Base-by-base conservation (phyloP, 192 early-diverging fungal species). In the Chytriomyces hyalinus region DNA sequence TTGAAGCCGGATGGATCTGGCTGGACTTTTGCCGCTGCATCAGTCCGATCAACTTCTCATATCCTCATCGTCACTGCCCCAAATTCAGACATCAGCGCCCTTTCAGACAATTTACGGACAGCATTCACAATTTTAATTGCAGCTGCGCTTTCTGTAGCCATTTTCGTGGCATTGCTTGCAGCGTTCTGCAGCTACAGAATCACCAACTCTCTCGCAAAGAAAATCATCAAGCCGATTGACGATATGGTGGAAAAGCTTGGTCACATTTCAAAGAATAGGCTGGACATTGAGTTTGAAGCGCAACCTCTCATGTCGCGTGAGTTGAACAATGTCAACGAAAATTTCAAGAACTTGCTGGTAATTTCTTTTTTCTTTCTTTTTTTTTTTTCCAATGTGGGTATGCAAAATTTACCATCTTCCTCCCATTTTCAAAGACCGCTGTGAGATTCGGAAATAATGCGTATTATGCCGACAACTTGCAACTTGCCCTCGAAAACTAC, bases 371-470 rank as follows among this genome's bases (percentile, higher is more conserved):
- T 61, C 3, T 3, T 5, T 36, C 0, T 60, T 61, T 53, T n/a
- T 11, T 4, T 61, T 36, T 3, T 5, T 36, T 3, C 36, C 17
- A 0, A 22, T 26, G 10, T 7, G 20, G 43, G 8, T 48, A 20
- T 4, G 49, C 6, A 50, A 9, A 47, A 22, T 2, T 43, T 59
- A 60, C 8, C 26, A 63, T 17, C 44, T 28, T 10, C 24, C 49
- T 24, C 17, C 7, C 22, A 17, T 64, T 64, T 64, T 64, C 26
- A 11, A 17, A 74, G 72, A 78, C 78, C 43, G 81, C 81, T 45
- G 65, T 82, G 22, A 80, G 81, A 53, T 82, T 82, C 61, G 81
- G 81, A 20, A 82, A 82, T 64, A 67, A 66, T 8, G 81, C 81
- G 3, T 82, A 82, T 48, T 83, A 82, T 64, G 75, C 65, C 15